Conservation (phyloP, 2,329 filamentous ascomycete genomes). For the Diplodia intermedia region DNA sequence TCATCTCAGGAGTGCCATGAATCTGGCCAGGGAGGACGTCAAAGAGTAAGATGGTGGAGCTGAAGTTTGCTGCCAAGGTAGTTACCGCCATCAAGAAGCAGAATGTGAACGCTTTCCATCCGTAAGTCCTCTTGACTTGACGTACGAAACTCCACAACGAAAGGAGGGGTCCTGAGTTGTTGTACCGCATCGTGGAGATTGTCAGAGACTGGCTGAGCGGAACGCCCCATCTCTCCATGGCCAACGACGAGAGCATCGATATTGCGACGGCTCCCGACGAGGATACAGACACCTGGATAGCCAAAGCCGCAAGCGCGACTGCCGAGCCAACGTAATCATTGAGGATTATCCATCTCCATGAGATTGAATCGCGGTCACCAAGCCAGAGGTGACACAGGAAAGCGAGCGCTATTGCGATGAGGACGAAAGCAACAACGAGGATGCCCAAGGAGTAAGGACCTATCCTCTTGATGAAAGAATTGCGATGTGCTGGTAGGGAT, state of each 20-base stretch:
- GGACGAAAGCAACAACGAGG: background rate
- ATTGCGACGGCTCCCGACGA: background rate
- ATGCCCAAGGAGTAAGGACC: constrained; percentile 1
- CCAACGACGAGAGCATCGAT: constrained; percentile 17
- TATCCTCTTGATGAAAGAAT: background rate
- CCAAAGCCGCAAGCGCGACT: constrained; percentile 5
- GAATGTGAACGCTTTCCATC: background rate
- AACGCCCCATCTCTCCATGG: constrained; percentile 16
- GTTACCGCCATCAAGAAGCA: background rate
- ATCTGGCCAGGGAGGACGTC: constrained; percentile 12
- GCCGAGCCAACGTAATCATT: constrained; percentile 8
- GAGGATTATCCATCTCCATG: constrained; percentile 10
- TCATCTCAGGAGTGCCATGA: background rate
- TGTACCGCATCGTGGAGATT: constrained; percentile 20
- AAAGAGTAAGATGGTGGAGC: constrained; percentile 19
- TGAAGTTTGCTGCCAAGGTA: constrained; percentile 11
- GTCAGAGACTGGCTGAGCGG: constrained; percentile 1
- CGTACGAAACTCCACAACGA: constrained; percentile 5
- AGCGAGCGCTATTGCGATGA: background rate
- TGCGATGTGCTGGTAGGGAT: background rate
- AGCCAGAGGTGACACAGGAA: constrained; percentile 8
- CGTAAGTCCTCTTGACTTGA: background rate
- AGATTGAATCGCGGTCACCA: background rate
- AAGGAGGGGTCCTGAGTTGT: background rate
- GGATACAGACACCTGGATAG: constrained; percentile 4